Evolutionary conservation across 768 basidiomycete genomes (phyloP).

Genomic region (Russula foetens): DNA sequence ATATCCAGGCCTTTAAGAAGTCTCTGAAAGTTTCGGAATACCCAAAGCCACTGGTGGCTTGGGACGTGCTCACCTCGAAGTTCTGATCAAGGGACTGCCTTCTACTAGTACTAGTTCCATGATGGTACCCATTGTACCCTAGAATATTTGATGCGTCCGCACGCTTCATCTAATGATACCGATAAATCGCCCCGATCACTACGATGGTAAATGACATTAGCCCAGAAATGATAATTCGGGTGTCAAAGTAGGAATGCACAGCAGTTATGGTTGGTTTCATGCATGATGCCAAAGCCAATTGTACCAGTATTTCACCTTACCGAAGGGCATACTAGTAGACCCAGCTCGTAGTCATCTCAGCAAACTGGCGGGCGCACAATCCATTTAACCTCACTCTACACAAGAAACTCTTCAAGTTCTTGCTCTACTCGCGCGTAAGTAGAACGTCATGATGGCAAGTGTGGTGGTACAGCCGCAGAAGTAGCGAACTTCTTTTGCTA

Average conservation of each 20-base stretch:
- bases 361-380: no score
- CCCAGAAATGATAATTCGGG: not conserved
- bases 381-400: no score
- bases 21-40: slow-evolving; percentile 44
- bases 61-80: slow-evolving; percentile 60
- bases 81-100: slow-evolving; percentile 30
- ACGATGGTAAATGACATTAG: not conserved
- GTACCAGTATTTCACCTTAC: no score
- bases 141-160: not conserved
- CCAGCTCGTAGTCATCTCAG: no score
- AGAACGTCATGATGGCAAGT: no score
- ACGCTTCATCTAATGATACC: not conserved
- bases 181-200: not conserved
- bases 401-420: no score
- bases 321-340: no score
- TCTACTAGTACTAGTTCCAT: no score
- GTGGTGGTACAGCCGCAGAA: no score
- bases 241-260: not conserved
- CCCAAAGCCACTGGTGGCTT: slow-evolving; percentile 59
- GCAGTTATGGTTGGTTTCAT: not conserved
- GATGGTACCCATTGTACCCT: not conserved
- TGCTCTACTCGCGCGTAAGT: no score
- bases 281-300: no score
- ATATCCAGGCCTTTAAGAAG: slow-evolving; percentile 58
- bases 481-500: no score